Percentiles rank a stretch among this genome's conserved stretches.
Evolutionary conservation across 148 eudicot genomes (phyloP).

Genomic region (Camellia lanceoleosa): DNA sequence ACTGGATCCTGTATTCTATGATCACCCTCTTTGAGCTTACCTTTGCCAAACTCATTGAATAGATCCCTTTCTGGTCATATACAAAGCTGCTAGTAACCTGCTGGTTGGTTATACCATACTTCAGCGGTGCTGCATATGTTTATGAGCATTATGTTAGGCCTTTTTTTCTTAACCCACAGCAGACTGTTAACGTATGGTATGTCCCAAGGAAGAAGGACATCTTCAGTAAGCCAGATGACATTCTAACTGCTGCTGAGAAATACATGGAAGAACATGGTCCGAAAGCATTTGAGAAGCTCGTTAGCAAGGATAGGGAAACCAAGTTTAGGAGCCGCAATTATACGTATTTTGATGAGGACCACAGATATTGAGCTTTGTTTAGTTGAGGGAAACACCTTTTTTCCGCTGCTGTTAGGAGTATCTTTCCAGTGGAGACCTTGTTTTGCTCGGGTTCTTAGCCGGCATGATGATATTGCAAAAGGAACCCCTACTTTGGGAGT

Average conservation of each 20-base stretch:
- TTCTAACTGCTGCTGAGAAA: slow-evolving; percentile 72
- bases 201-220: slow-evolving; percentile 60
- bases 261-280: slow-evolving; percentile 70
- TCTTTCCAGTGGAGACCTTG: not conserved
- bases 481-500: no score
- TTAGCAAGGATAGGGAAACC: slow-evolving; percentile 38
- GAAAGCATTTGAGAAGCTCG: slow-evolving; percentile 56
- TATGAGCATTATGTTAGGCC: slow-evolving; percentile 84
- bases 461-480: no score
- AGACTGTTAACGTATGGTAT: slow-evolving; percentile 57
- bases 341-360: slow-evolving; percentile 35
- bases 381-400: slow-evolving; percentile 1
- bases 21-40: slow-evolving; percentile 93
- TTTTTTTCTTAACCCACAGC: slow-evolving; percentile 45
- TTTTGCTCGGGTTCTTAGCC: no score
- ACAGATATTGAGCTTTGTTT: slow-evolving; percentile 33
- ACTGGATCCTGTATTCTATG: slow-evolving; percentile 91
- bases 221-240: slow-evolving; percentile 63
- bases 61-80: slow-evolving; percentile 92
- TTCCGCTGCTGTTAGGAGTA: not conserved
- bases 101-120: slow-evolving; percentile 96
- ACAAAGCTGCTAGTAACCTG: slow-evolving; percentile 72
- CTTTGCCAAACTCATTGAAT: slow-evolving; percentile 72
- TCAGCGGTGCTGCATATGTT: slow-evolving; percentile 93
- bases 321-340: slow-evolving; percentile 22